Evolutionary conservation across 2,329 filamentous ascomycete genomes (phyloP), one percentile per base, ranked within the genome.

Genomic region (Atkinsonella texensis): DNA sequence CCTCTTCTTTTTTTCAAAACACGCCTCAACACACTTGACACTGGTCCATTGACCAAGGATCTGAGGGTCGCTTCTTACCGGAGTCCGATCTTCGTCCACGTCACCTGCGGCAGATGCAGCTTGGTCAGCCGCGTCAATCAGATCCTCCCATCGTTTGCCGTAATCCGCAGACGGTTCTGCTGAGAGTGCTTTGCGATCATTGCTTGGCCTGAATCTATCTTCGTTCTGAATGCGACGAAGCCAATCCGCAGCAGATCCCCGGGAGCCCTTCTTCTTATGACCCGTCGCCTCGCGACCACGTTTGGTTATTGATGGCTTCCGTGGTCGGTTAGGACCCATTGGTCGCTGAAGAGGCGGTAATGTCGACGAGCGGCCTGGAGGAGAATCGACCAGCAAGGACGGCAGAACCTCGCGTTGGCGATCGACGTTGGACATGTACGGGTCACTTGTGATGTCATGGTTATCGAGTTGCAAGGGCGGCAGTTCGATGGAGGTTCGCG

Each of bases 101-200:
- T 85, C 91, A 70, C 95, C 90, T 3, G 89, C 94, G 31, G 90
- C 89, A 55, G 89, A 95, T 33, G 91, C 89, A 51, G 78, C 70
- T 51, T 72, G 69, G 54, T 71, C 69, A 39, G 87, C 91, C 49
- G 91, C 91, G 68, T 96, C 90, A 57, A 97, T 94, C 54, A 97
- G 76, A 67, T 97, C 91, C 68, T 95, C 89, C 93, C 91, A 97
- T 61, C 91, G 79, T 71, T 93, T 95, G 57, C 88, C 89, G 69
- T 87, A 86, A 54, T 86, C 84, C 18, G 80, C 82, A 52, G 84
- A 80, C 23, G 90, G 89, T 68, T 96, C 91, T 42, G 87, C 87
- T 15, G 89, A 95, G 58, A 87, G 79, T 52, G 89, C 87, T 69
- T 95, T 95, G 56, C 87, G 80, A 60, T 88, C 83, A 60, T 84